Base-by-base conservation (phyloP, 768 basidiomycete species). In the Cubamyces sp. region DNA sequence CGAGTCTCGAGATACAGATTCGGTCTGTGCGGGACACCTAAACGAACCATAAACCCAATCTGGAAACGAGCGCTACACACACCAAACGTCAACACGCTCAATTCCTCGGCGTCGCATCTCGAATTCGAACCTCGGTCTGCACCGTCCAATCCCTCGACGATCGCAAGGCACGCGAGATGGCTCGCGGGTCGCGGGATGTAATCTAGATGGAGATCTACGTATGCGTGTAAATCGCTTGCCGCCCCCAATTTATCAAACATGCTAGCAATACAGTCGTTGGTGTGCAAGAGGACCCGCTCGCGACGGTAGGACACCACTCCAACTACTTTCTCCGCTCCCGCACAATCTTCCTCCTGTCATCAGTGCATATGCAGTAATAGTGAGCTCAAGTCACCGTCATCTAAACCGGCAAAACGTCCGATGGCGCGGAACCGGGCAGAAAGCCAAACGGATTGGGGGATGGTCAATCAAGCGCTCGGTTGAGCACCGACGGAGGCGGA, bases 141-240 rank as follows among this genome's bases (percentile, higher is more conserved):
- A 34, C 48, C 25, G 25, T 28, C 12, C 18, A 21, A 23, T 5
- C 37, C 37, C n/a, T 39, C 15, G 52, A 41, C 47, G 51, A 53
- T 54, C 45, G 25, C 59, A 54, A 54, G 59, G 60, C 48, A 55
- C 50, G 34, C 25, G n/a, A 46, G 48, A 43, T 39, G 26, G 18
- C 28, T 45, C 7, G 46, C 28, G 16, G 43, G 30, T 57, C 61
- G 56, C 62, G 62, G 56, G 56, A 57, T 14, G 48, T 45, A 49
- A 57, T 63, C 62, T 34, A 63, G 62, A 59, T 54, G 53, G 14
- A 37, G 62, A 64, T 64, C 62, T 45, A 41, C 52, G 21, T 11
- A 34, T 34, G 34, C 15, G 34, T 43, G 63, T 50, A 52, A 64
- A 60, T 64, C 63, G 57, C 57, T 23, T 54, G n/a, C 40, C 46